phyloP scores from a whole-genome alignment of 2,329 filamentous ascomycete species.

The Fusarium chlamydosporum region DNA sequence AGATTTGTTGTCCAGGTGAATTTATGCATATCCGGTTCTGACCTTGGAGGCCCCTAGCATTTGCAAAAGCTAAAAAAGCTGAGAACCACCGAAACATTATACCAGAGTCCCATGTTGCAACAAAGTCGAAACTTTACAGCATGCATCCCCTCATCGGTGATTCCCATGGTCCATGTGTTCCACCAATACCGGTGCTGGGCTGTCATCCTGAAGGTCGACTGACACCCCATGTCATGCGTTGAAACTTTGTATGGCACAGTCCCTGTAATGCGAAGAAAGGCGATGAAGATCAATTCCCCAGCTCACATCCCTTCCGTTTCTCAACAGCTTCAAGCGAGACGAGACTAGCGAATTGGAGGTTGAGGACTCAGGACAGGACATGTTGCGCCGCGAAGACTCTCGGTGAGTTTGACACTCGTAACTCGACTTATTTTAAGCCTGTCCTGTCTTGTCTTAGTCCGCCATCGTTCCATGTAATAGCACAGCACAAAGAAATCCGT shows the following conservation, averaged over 20 bases:
- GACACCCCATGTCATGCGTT: slow-evolving; percentile 40
- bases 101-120: not conserved
- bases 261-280: slow-evolving; percentile 11
- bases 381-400: slow-evolving; percentile 13
- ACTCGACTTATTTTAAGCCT: not conserved
- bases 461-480: slow-evolving; percentile 43
- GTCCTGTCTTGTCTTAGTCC: slow-evolving; percentile 20
- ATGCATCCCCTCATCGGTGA: slow-evolving; percentile 20
- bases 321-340: slow-evolving; percentile 33
- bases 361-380: not conserved
- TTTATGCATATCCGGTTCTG: not conserved
- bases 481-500: slow-evolving; percentile 25
- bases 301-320: slow-evolving; percentile 21
- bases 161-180: slow-evolving; percentile 21
- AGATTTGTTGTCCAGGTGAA: not conserved
- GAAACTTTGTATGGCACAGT: slow-evolving; percentile 22
- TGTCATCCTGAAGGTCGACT: slow-evolving; percentile 27
- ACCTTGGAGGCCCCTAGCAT: slow-evolving; percentile 5
- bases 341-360: slow-evolving; percentile 2
- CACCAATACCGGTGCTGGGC: slow-evolving; percentile 19
- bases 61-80: not conserved
- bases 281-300: slow-evolving; percentile 35
- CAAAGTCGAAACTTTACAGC: not conserved
- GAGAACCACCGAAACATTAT: not conserved
- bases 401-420: slow-evolving; percentile 45